Base-by-base conservation (phyloP, 495 filamentous ascomycete species). In the Xanthoparmelia taractica region DNA sequence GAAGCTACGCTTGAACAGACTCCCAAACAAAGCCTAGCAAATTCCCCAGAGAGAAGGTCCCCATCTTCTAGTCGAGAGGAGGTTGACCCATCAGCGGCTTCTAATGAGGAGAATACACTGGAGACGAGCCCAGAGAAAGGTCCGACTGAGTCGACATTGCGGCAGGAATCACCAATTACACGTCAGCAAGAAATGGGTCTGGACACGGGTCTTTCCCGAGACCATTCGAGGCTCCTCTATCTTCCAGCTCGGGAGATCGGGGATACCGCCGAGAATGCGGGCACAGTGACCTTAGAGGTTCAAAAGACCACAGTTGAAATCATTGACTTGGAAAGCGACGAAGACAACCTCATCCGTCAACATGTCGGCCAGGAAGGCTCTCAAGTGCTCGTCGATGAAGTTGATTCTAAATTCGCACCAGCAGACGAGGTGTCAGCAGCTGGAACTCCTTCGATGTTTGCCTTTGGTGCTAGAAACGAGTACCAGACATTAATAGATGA, bases 291-390 rank as follows among this genome's bases (percentile, higher is more conserved):
- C 38, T 23, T 17, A 31, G 1, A 38, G 38, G 36, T 23, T 17
- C 48, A 47, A 20, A 18, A 36, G 8, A 41, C 52, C 23, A 33
- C 36, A 7, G 60, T 63, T 23, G 59, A 68, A 23, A 63, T 68
- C 23, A 60, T 68, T 50, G 56, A 68, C 59, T 33, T 68, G 15
- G 66, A 63, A 31, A 65, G 63, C 40, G 66, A 68, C 50, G 66
- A 68, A 18, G 63, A 59, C 3, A 52, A 38, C 37, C 13, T 27
- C 23, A 33, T 1, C 20, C 1, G 15, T 33, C 50, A 31, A 11
- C 18, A 8, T 4, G 1, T 54, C 2, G 20, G 50, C 7, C 50
- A 54, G 50, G 17, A 54, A 33, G 50, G 2, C 15, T 54, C 17
- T 8, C 50, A 33, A 33, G 2, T 5, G 17, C 20, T 33, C 50